A percentile compares a stretch with the other conserved stretches of the same genome.
Evolutionary conservation across 192 early-diverging fungal genomes (phyloP).

Genomic region (Geranomyces michiganensis): DNA sequence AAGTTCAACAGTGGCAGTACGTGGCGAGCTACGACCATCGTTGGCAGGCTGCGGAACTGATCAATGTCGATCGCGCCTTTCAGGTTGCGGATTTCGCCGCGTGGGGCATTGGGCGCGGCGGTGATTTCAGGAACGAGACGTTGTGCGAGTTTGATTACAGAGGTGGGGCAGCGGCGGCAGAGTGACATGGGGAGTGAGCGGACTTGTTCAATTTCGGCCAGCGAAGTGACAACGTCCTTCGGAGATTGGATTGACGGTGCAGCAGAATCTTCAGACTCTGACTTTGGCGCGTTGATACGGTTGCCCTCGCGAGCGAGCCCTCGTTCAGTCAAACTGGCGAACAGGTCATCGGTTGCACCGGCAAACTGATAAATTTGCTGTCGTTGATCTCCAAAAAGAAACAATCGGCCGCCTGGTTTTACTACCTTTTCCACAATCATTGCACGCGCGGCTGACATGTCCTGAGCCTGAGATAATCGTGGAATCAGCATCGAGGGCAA

Average conservation of each 20-base stretch:
- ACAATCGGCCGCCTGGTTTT: background rate
- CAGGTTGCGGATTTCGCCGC: background rate
- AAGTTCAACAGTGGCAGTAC: slow-evolving; percentile 18
- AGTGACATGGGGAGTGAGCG: slow-evolving; percentile 22
- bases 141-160: slow-evolving; percentile 25
- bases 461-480: slow-evolving; percentile 25
- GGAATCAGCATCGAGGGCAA: background rate
- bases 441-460: slow-evolving; percentile 32
- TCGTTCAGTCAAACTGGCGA: background rate
- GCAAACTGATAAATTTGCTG: slow-evolving; percentile 36
- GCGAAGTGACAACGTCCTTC: background rate
- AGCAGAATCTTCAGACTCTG: background rate
- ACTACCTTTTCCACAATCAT: slow-evolving; percentile 2
- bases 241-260: background rate
- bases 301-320: background rate
- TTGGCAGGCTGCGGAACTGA: slow-evolving; percentile 2
- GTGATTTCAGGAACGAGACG: slow-evolving; percentile 20
- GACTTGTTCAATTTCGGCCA: slow-evolving; percentile 7
- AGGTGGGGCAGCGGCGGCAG: slow-evolving; percentile 26
- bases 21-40: slow-evolving; percentile 14
- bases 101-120: background rate
- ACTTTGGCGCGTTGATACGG: background rate
- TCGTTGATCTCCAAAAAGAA: slow-evolving; percentile 27
- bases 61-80: background rate
- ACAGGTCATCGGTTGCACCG: slow-evolving; percentile 11